A percentile compares a stretch with the other conserved stretches of the same genome.
These are phyloP conservation scores for Cryptococcus sp. DNA, from an alignment of 1,284 basidiomycete genomes.

Conservation along the genomic window DNA sequence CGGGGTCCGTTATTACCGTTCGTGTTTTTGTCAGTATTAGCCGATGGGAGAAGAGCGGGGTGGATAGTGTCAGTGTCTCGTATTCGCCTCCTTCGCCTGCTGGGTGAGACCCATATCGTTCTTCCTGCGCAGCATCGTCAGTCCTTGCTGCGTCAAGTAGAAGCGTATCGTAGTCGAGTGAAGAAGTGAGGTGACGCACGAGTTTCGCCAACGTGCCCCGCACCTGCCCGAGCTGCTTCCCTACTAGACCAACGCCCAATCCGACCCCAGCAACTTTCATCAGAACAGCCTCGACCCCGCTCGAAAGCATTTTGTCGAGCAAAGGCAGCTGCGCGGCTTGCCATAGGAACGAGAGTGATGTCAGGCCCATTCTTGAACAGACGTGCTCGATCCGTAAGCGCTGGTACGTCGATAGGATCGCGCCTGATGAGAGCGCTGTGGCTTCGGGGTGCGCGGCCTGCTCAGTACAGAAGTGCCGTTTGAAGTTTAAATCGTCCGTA, in stretches of 20 bases:
- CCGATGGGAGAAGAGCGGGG: slow-evolving; percentile 78
- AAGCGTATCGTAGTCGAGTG: background rate
- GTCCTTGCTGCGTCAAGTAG: background rate
- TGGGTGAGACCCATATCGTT: slow-evolving; percentile 83
- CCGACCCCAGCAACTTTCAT: slow-evolving; percentile 98
- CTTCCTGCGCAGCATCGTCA: slow-evolving; percentile 59
- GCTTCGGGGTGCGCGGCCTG: slow-evolving; percentile 79
- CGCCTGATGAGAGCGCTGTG: slow-evolving; percentile 87
- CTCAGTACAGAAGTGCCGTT: no score
- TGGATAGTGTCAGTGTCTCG: slow-evolving; percentile 89
- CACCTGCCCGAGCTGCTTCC: slow-evolving; percentile 74
- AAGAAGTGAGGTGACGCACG: slow-evolving; percentile 55
- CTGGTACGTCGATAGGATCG: slow-evolving; percentile 97
- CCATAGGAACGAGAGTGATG: slow-evolving; percentile 89
- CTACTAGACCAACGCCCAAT: slow-evolving; percentile 74
- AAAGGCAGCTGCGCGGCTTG: slow-evolving; percentile 83
- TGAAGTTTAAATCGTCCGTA: no score
- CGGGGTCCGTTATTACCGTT: slow-evolving; percentile 62
- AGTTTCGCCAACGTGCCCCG: slow-evolving; percentile 71
- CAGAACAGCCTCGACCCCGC: slow-evolving; percentile 77
- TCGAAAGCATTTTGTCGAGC: slow-evolving; percentile 82
- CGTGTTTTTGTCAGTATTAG: slow-evolving; percentile 70
- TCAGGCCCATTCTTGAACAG: slow-evolving; percentile 79
- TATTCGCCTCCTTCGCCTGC: slow-evolving; percentile 99
- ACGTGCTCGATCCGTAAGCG: slow-evolving; percentile 97